Base-by-base conservation (phyloP, 176 grass and related monocot genomes). In the Aegilops speltoides region DNA sequence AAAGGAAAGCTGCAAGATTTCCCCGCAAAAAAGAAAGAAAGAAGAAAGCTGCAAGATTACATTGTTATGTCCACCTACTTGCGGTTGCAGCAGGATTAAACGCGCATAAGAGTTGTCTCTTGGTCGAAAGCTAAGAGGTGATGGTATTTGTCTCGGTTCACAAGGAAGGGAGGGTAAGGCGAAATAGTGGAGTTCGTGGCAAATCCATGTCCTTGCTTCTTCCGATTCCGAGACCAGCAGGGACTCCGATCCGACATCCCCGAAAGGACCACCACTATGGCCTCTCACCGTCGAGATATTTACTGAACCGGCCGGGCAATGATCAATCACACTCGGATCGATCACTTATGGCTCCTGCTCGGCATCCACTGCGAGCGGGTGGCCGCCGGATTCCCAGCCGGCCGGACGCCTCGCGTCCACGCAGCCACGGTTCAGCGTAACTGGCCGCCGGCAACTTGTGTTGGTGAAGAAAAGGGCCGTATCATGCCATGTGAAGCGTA, bases 391-490 rank as follows among this genome's bases (percentile, higher is more conserved):
- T 60, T 64, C 77, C 20, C 9, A 48, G 78, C 73, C 59, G 4
- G 46, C 6, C 11, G n/a, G 37, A 12, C 54, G 54, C 19, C 54
- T 16, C 20, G 54, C 22, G 36, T 43, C 32, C n/a, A 74, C 23
- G 25, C 80, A 8, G 79, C 80, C 26, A 4, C 22, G 25, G 34
- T 88, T 78, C 73, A 43, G 73, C 19, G 80, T 46, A 68, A 65
- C 45, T 16, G 70, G 61, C 48, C 41, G 17, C 33, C 22, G 50
- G 29, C 81, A 83, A 62, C 68, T 83, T 73, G 34, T 54, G 52
- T 83, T 31, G 34, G 81, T 26, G n/a, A n/a, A 68, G 46, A 32
- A 28, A 40, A 3, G 67, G 72, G 68, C 15, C 50, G 24, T 26
- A 20, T 61, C 80, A 37, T 54, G 13, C 45, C 46, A 56, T 71